Conservation (phyloP, 2,329 filamentous ascomycete genomes). For the Aphanoascus verrucosus region DNA sequence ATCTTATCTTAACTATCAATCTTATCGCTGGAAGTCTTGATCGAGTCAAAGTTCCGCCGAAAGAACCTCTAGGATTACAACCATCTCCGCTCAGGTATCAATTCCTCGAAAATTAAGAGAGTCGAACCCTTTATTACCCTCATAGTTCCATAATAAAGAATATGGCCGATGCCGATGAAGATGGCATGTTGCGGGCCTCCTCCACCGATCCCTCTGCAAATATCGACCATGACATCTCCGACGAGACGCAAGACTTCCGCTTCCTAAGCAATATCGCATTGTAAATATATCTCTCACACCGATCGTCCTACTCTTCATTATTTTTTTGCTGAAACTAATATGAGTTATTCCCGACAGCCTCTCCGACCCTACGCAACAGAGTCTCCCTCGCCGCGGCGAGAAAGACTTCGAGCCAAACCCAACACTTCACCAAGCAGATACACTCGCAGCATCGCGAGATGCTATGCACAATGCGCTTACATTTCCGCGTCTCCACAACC, state of each 20-base stretch:
- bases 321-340: not conserved
- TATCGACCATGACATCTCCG: conserved; percentile 56
- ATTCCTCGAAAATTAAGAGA: not conserved
- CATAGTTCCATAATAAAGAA: not conserved
- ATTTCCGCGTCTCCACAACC: conserved; percentile 63
- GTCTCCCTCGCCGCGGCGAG: conserved; percentile 78
- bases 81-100: not conserved
- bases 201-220: conserved; percentile 24
- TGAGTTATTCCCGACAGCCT: conserved; percentile 19
- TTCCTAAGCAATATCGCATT: conserved; percentile 52
- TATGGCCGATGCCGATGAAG: conserved; percentile 39
- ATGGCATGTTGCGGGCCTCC: conserved; percentile 25
- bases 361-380: conserved; percentile 25
- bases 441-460: conserved; percentile 67
- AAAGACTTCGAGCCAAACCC: conserved; percentile 96
- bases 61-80: not conserved
- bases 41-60: too few species aligned
- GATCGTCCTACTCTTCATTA: not conserved
- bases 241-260: conserved; percentile 79
- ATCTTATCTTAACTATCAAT: conserved; percentile 7
- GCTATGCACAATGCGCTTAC: conserved; percentile 84
- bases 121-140: not conserved
- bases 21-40: not conserved
- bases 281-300: conserved; percentile 22
- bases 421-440: conserved; percentile 66